Evolutionary conservation across 805 yeast species (phyloP), one percentile per base, ranked within the genome.

Genomic region (Myxozyma mucilagina): DNA sequence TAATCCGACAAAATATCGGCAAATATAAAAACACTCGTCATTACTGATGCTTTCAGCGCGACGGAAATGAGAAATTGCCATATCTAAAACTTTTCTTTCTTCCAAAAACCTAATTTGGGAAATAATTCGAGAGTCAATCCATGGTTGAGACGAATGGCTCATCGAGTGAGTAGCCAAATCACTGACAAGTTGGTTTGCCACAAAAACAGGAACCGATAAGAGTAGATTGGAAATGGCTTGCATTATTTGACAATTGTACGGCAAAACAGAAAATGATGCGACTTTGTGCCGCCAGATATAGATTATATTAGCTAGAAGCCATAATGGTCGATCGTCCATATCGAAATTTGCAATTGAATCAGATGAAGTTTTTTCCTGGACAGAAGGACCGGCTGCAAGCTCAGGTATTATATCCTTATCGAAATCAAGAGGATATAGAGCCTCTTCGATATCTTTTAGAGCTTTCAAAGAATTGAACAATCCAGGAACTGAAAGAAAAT

Each of bases 291-390:
- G 44, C 65, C 65, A 61, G 11, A 47, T 36, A 36, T 47, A 54
- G 24, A 61, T 39, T 3, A 47, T 42, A 39, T 61, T 61, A 32
- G 59, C 64, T 14, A 61, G 38, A 8, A 61, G 49, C 63, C 63
- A 61, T 7, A 20, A 13, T 13, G 52, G n/a, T 11, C 64, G 48
- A 32, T 24, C 13, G 43, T 47, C 49, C n/a, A 31, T 13, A 42
- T 53, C 49, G n/a, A 10, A 45, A 7, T 34, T 16, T 2, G 32
- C 34, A 18, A 35, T 39, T 18, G 48, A 59, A 8, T 39, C 31
- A n/a, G 13, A 29, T 1, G 38, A 34, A 7, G 54, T 38, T n/a
- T 47, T 48, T 5, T 24, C 18, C 2, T 38, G 11, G 13, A 35
- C 47, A 8, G 34, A 36, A n/a, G 44, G 11, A 13, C 34, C 39